These are phyloP conservation scores for Sporopachydermia quercuum DNA, from an alignment of 805 yeast genomes.

Conservation along the genomic window DNA sequence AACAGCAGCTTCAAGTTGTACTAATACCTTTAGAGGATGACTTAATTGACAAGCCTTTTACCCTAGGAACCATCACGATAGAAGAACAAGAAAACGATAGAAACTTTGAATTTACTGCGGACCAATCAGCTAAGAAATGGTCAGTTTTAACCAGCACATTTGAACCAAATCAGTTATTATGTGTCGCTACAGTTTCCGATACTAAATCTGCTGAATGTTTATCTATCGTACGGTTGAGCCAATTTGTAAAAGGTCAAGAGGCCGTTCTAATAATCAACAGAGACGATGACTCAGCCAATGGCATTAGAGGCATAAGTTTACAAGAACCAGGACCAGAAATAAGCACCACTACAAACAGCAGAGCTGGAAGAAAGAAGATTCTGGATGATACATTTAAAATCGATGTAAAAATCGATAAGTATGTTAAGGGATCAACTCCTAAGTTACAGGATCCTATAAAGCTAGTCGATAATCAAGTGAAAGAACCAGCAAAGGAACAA, in stretches of 20 bases:
- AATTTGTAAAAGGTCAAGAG: not conserved
- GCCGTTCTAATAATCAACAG: not conserved
- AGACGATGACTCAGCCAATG: not conserved
- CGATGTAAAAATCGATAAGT: not conserved
- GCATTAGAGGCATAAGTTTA: not conserved
- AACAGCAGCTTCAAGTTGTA: no score
- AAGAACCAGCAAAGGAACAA: conserved; percentile 11
- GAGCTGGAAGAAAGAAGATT: not conserved
- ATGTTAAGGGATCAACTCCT: conserved; percentile 11
- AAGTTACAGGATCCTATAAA: conserved; percentile 10
- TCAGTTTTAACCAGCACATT: not conserved
- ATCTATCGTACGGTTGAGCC: not conserved
- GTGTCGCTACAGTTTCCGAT: not conserved
- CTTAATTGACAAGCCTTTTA: no score
- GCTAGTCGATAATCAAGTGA: conserved; percentile 14
- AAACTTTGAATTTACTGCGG: no score
- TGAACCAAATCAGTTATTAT: not conserved
- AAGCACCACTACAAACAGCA: not conserved
- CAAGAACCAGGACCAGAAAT: not conserved
- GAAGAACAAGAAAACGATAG: no score
- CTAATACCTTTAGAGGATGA: no score
- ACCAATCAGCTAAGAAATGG: not conserved
- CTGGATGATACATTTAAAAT: not conserved
- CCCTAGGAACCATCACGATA: no score
- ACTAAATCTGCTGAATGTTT: not conserved